phyloP scores from a whole-genome alignment of 176 grass and related monocot genomes.

The Phoenix roebelenii region DNA sequence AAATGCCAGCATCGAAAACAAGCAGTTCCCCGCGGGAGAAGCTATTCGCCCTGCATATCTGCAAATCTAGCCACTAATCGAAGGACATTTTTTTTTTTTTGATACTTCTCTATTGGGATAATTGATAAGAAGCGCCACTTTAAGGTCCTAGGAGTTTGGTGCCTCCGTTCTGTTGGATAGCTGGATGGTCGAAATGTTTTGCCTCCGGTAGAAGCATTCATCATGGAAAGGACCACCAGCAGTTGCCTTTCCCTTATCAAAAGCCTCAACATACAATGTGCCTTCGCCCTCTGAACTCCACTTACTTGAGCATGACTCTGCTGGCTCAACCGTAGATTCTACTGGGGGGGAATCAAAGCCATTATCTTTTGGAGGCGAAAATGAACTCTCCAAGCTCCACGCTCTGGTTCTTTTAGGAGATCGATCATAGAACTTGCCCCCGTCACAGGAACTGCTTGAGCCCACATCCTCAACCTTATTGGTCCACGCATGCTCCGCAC shows the following conservation, averaged over 20 bases:
- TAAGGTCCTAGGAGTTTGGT: no score
- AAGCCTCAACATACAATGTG: neutral
- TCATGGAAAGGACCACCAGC: no score
- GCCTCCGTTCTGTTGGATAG: no score
- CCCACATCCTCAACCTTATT: slow-evolving; percentile 32
- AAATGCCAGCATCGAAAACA: no score
- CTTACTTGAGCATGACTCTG: neutral
- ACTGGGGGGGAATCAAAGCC: neutral
- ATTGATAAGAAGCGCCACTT: no score
- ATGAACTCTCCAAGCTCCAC: neutral
- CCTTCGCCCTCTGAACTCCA: neutral
- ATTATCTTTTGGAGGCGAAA: neutral
- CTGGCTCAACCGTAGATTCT: neutral
- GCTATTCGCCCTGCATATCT: no score
- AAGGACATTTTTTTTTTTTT: no score
- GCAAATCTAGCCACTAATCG: no score
- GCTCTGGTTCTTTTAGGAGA: neutral
- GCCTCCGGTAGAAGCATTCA: no score
- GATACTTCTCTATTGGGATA: no score
- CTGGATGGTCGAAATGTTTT: no score
- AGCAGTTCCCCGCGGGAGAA: no score
- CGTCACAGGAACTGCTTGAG: slow-evolving; percentile 32
- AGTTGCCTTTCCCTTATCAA: neutral
- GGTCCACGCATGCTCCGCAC: slow-evolving; percentile 20
- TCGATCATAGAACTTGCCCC: slow-evolving; percentile 5